Evolutionary conservation across 805 yeast genomes (phyloP).

Genomic region (Candida piceae): DNA sequence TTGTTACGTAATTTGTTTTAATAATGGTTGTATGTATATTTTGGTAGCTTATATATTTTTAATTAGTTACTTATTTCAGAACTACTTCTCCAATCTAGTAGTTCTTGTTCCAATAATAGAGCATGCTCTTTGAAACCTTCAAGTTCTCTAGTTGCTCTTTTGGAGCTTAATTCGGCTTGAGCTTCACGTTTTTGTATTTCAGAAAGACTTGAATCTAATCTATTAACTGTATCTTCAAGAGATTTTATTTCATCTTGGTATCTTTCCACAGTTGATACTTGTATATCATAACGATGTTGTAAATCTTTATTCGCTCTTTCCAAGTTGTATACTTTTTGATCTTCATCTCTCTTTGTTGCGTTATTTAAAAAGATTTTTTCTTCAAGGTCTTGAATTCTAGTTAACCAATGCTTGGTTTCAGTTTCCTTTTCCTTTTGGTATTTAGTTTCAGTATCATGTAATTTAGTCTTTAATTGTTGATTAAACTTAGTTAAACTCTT

Average conservation of each 20-base stretch:
- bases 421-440: conserved; percentile 47
- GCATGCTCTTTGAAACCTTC: conserved; percentile 50
- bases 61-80: no score
- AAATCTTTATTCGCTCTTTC: conserved; percentile 53
- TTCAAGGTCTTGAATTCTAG: conserved; percentile 50
- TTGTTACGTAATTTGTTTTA: no score
- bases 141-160: conserved; percentile 52
- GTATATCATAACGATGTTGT: conserved; percentile 46
- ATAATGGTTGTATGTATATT: no score
- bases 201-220: conserved; percentile 39
- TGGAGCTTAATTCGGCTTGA: conserved; percentile 37
- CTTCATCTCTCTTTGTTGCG: conserved; percentile 45
- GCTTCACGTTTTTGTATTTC: conserved; percentile 40
- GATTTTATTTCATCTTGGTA: conserved; percentile 57
- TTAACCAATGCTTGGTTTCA: conserved; percentile 52
- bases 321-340: conserved; percentile 43
- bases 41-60: no score
- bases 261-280: conserved; percentile 42
- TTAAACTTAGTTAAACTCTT: conserved; percentile 55
- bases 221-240: conserved; percentile 45
- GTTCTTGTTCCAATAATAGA: conserved; percentile 49
- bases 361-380: conserved; percentile 42
- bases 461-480: conserved; percentile 41
- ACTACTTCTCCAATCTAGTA: conserved; percentile 46
- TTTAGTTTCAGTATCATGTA: conserved; percentile 42